Conservation (phyloP, 768 basidiomycete species). For the Lentinula aciculospora region DNA sequence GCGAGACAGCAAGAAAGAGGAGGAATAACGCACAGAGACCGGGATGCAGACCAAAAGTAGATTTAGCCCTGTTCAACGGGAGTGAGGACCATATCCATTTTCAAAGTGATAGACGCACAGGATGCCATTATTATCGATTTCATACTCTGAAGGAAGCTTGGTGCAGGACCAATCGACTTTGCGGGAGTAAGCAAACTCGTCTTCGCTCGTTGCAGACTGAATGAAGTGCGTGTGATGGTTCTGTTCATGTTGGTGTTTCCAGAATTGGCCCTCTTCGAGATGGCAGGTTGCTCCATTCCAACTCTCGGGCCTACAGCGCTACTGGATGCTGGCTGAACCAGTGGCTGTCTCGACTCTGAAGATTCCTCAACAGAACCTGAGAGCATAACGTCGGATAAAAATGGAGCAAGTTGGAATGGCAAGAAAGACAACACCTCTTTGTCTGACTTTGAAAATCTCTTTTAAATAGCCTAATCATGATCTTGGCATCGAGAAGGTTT, state of each 20-base stretch:
- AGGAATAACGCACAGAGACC: conserved; percentile 42
- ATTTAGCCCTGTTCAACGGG: conserved; percentile 50
- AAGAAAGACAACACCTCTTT: neutral
- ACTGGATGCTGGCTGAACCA: neutral
- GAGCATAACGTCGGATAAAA: neutral
- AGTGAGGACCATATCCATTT: neutral
- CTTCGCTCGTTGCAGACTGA: conserved; percentile 14
- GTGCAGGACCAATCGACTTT: conserved; percentile 36
- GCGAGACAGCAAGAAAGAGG: neutral
- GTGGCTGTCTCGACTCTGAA: neutral
- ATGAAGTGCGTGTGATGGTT: neutral
- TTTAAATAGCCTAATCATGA: too few species aligned
- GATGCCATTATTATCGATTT: conserved; percentile 50
- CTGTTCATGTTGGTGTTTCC: neutral
- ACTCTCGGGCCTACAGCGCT: neutral
- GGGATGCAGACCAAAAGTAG: conserved; percentile 69
- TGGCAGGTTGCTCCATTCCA: neutral
- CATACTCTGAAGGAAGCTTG: conserved; percentile 40
- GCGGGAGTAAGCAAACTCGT: conserved; percentile 30
- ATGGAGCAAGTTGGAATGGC: neutral
- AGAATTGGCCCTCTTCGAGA: neutral
- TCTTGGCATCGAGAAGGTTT: too few species aligned
- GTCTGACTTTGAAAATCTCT: too few species aligned
- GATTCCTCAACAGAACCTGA: neutral
- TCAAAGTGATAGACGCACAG: conserved; percentile 31